Evolutionary conservation across 768 basidiomycete species (phyloP).

Genomic region (Lactifluus volemus): DNA sequence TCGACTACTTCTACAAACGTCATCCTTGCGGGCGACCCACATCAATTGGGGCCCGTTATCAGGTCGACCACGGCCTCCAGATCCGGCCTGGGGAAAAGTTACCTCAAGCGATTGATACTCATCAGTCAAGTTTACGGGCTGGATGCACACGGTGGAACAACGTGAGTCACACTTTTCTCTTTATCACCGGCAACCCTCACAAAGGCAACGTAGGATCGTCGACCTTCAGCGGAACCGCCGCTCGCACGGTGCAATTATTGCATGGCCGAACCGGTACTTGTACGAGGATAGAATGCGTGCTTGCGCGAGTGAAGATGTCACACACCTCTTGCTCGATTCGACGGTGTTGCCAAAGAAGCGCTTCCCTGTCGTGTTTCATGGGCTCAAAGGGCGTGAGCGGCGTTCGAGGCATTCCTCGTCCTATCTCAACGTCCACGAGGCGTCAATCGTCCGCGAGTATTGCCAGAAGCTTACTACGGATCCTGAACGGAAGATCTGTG

Average conservation of each 20-base stretch:
- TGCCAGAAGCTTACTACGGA: conserved; percentile 24
- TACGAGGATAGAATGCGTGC: conserved; percentile 30
- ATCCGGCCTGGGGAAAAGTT: conserved; percentile 28
- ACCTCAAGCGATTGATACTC: conserved; percentile 30
- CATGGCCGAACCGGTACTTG: conserved; percentile 44
- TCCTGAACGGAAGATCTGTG: conserved; percentile 26
- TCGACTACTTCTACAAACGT: conserved; percentile 29
- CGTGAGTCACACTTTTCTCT: conserved; percentile 23
- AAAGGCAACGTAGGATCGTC: conserved; percentile 17
- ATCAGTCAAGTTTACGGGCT: conserved; percentile 25
- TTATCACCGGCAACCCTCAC: not conserved
- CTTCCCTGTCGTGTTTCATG: conserved; percentile 30
- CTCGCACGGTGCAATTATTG: conserved; percentile 34
- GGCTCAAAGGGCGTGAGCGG: conserved; percentile 27
- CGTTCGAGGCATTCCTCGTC: conserved; percentile 31
- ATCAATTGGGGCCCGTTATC: conserved; percentile 32
- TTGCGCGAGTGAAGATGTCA: conserved; percentile 22
- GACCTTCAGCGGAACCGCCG: conserved; percentile 15
- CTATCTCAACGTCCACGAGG: conserved; percentile 34
- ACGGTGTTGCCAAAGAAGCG: conserved; percentile 23
- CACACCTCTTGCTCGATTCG: conserved; percentile 24
- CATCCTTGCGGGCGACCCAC: conserved; percentile 31
- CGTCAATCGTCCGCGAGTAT: conserved; percentile 28
- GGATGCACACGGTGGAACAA: conserved; percentile 20
- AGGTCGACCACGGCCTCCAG: conserved; percentile 24